Evolutionary conservation across 73 alveolate species (phyloP).

Genomic region (Urostyla sp.): DNA sequence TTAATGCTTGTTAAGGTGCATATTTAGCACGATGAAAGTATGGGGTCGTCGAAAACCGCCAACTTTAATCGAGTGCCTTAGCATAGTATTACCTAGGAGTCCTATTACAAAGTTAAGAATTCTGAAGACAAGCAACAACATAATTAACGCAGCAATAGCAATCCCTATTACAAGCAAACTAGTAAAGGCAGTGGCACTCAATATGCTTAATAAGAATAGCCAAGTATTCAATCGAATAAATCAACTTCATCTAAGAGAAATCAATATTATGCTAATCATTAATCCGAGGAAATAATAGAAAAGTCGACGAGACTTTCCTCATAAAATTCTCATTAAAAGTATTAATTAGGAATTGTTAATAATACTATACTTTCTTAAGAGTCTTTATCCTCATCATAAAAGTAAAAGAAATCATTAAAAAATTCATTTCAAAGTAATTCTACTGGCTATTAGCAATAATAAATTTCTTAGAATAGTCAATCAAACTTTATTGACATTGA

Average conservation of each 20-base stretch:
- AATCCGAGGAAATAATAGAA: not conserved
- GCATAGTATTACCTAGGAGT: conserved; percentile 12
- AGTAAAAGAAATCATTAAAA: conserved; percentile 5
- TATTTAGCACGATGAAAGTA: conserved; percentile 22
- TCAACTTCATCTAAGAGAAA: not conserved
- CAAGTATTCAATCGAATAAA: not conserved
- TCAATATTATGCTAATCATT: not conserved
- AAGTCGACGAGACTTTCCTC: conserved; percentile 27
- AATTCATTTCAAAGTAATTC: not conserved
- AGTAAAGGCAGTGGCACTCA: not conserved
- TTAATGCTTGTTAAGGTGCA: not conserved
- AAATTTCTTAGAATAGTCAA: not conserved
- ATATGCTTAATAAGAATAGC: not conserved
- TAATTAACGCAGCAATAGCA: not conserved
- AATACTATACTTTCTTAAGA: conserved; percentile 22
- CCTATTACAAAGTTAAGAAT: conserved; percentile 23
- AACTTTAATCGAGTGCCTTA: too few species aligned
- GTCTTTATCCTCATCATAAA: conserved; percentile 2
- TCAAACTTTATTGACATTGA: conserved; percentile 9
- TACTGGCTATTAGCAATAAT: not conserved
- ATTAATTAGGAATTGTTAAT: not conserved
- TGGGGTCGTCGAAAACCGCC: conserved; percentile 38
- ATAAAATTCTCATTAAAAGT: not conserved
- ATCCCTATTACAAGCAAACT: not conserved
- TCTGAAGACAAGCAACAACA: not conserved